Conservation (phyloP, 495 filamentous ascomycete genomes). For the Hypomontagnella monticulosa region DNA sequence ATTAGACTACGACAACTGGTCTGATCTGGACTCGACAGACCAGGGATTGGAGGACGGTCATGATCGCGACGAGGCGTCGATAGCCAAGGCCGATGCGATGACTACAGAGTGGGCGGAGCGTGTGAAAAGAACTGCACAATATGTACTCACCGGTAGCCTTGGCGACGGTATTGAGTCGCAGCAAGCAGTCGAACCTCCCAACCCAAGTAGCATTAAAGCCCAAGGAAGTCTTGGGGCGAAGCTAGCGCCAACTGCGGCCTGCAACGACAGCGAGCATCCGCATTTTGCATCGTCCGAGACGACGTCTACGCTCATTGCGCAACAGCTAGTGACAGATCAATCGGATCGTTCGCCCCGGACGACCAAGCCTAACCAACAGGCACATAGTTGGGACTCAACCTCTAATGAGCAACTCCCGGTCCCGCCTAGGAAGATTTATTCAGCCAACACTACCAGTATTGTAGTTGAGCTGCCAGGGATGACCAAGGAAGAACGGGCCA, state of each 20-base stretch:
- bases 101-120: not conserved
- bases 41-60: no score
- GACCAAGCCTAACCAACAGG: not conserved
- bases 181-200: not conserved
- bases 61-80: not conserved
- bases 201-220: conserved; percentile 4
- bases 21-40: not conserved
- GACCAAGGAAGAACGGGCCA: conserved; percentile 9
- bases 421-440: no score
- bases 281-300: conserved; percentile 24
- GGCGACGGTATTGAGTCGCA: not conserved
- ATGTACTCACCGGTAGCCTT: conserved; percentile 12
- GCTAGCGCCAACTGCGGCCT: not conserved
- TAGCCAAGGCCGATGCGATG: not conserved
- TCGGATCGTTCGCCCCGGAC: not conserved
- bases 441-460: conserved; percentile 13
- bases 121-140: conserved; percentile 22
- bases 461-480: conserved; percentile 17
- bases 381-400: not conserved
- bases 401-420: no score
- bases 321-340: conserved; percentile 20
- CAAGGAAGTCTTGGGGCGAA: not conserved
- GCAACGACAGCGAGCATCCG: not conserved
- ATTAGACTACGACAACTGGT: not conserved
- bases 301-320: conserved; percentile 26